Evolutionary conservation across 768 basidiomycete species (phyloP).

Genomic region (Leccinum sublutescens): DNA sequence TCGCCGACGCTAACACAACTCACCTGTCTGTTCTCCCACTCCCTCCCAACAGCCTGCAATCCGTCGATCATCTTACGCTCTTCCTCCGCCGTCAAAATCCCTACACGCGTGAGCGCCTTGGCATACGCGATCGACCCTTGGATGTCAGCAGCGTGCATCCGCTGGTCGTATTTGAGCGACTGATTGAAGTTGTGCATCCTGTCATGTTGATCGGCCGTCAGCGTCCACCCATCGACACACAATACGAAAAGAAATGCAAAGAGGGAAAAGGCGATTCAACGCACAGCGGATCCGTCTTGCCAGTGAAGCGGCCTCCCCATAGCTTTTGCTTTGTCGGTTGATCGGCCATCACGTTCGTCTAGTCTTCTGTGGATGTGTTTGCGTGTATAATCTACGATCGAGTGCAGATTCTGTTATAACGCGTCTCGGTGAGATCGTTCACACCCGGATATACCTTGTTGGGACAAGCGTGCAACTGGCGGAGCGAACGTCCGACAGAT

Average conservation of each 20-base stretch:
- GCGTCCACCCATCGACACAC: not conserved
- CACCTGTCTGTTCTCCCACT: constrained; percentile 82
- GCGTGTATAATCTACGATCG: not conserved
- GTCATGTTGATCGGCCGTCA: constrained; percentile 2
- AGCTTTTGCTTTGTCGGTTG: constrained; percentile 66
- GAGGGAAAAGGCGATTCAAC: not conserved
- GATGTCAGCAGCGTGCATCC: constrained; percentile 92
- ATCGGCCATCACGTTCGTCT: constrained; percentile 32
- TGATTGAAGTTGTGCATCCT: constrained; percentile 99
- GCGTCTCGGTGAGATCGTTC: not conserved
- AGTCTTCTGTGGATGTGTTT: not conserved
- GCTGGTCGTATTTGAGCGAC: constrained; percentile 89
- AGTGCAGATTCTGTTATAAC: not conserved
- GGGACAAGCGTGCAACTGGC: not conserved
- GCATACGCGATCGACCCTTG: constrained; percentile 95
- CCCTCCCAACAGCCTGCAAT: constrained; percentile 68
- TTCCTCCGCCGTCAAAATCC: constrained; percentile 80
- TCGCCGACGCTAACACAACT: not conserved
- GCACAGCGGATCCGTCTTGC: constrained; percentile 67
- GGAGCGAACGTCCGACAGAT: not conserved
- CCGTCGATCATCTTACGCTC: constrained; percentile 70
- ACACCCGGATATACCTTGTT: not conserved
- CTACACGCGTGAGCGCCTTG: constrained; percentile 75
- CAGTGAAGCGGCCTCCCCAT: constrained; percentile 89
- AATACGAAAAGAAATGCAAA: not conserved